Evolutionary conservation across 2,329 filamentous ascomycete genomes (phyloP), one percentile per base, ranked within the genome.

Genomic region (Fusarium mundagurra): DNA sequence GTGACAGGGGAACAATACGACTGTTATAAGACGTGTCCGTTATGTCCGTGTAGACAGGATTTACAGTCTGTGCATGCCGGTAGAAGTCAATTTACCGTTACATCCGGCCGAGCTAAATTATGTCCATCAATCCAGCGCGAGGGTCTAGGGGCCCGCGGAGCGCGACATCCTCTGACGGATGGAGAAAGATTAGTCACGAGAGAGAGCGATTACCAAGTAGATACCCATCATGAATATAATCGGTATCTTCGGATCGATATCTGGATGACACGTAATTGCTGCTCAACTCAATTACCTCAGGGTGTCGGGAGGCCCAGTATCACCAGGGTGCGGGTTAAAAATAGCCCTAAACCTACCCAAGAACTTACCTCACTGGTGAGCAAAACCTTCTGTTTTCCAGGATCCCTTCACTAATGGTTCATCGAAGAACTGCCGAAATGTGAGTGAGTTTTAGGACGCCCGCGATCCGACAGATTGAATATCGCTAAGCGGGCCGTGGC

Each of bases 1-100:
- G 20, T 18, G 43, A 38, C 55, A 59, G 55, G 55, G 55, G 14
- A 18, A 34, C 22, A 18, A 38, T 51, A 59, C 55, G 43, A 51
- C 27, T 29, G 8, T 55, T 31, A 36, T 14, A 48, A 27, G 24
- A n/a, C 14, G 24, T 14, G 20, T 22, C 33, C 11, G 31, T 27
- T 59, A 29, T 31, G 29, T 36, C 55, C 24, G 33, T 11, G 10
- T 3, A 10, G 3, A 12, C 14, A 24, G 24, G 16, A 48, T 59
- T n/a, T 36, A 11, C 31, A 36, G 24, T 36, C 55, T 33, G 31
- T 50, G 55, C 41, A 50, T 50, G 18, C 14, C 14, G n/a, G 55
- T 29, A 50, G 8, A 18, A 20, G 11, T 24, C 18, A 16, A 22
- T 34, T 17, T n/a, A n/a, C 24, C 44, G 55, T 59, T 50, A 36